These are phyloP conservation scores for Lathyrus sativus DNA, from an alignment of 306 rosid genomes.

Conservation along the genomic window DNA sequence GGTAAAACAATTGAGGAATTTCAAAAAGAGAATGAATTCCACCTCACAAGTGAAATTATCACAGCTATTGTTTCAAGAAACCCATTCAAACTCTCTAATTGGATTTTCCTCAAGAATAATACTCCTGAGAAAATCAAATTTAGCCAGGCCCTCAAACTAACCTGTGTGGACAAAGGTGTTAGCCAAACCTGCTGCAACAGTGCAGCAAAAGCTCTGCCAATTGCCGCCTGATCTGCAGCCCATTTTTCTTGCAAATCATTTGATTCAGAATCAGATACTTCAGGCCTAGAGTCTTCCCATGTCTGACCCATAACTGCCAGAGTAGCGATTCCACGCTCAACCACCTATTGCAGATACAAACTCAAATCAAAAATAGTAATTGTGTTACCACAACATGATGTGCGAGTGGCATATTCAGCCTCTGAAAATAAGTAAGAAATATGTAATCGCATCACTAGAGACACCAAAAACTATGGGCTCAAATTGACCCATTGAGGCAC, in stretches of 20 bases:
- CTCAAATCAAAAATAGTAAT: constrained; percentile 21
- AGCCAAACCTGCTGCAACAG: constrained; percentile 92
- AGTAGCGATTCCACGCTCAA: constrained; percentile 74
- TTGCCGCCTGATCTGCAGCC: constrained; percentile 52
- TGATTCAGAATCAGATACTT: constrained; percentile 58
- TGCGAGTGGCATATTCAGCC: constrained; percentile 11
- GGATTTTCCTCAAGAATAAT: constrained; percentile 7
- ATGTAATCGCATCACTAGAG: constrained; percentile 1
- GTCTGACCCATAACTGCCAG: constrained; percentile 73
- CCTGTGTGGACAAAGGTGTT: constrained; percentile 52
- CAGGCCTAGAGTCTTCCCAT: constrained; percentile 69
- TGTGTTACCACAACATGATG: constrained; percentile 21
- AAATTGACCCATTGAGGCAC: constrained; percentile 1
- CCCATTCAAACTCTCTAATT: constrained; percentile 6
- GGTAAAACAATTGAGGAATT: constrained; percentile 12
- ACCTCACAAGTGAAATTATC: constrained; percentile 26
- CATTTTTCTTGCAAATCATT: constrained; percentile 56
- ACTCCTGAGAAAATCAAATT: constrained; percentile 30
- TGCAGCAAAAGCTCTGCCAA: constrained; percentile 64
- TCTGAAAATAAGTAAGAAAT: constrained; percentile 17
- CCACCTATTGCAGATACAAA: constrained; percentile 54
- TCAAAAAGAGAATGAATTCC: constrained; percentile 2
- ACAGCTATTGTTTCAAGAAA: constrained; percentile 14
- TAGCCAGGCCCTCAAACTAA: constrained; percentile 46
- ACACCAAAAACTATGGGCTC: neutral